Evolutionary conservation across 2,329 filamentous ascomycete species (phyloP).

Genomic region (Nigrograna mackinnonii): DNA sequence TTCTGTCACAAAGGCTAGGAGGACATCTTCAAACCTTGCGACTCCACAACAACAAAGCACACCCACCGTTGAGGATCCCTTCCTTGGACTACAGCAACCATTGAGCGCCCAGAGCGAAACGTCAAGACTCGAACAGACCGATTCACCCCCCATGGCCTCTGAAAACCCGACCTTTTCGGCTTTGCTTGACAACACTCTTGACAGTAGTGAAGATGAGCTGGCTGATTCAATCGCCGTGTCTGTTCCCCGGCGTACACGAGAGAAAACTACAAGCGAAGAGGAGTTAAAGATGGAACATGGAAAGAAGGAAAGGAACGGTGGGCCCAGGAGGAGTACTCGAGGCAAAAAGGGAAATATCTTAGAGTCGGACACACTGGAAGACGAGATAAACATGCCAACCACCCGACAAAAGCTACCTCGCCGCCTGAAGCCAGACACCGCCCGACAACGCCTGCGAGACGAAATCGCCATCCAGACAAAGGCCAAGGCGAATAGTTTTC

Average conservation of each 20-base stretch:
- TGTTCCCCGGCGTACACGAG: neutral
- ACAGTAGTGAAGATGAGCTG: constrained; percentile 1
- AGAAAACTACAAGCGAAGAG: constrained; percentile 10
- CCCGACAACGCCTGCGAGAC: constrained; percentile 44
- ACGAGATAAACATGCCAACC: constrained; percentile 3
- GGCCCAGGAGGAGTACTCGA: constrained; percentile 25
- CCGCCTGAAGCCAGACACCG: constrained; percentile 35
- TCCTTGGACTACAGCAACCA: too few species aligned
- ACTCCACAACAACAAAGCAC: too few species aligned
- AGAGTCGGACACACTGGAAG: constrained; percentile 30
- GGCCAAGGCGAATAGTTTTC: constrained; percentile 49
- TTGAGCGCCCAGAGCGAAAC: too few species aligned
- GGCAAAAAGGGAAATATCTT: constrained; percentile 30
- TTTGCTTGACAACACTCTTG: too few species aligned
- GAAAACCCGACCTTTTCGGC: too few species aligned
- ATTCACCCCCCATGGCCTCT: too few species aligned
- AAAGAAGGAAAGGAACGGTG: constrained; percentile 15
- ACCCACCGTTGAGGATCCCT: too few species aligned
- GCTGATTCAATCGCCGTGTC: neutral
- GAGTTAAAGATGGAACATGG: constrained; percentile 38
- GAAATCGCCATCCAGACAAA: constrained; percentile 48
- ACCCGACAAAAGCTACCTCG: constrained; percentile 8
- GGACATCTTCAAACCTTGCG: constrained; percentile 12
- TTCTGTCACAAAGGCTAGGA: constrained; percentile 33
- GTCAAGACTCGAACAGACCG: too few species aligned